These are phyloP conservation scores for Globisporangium echinulatum DNA, from an alignment of 352 stramenopile genomes.

Conservation along the genomic window DNA sequence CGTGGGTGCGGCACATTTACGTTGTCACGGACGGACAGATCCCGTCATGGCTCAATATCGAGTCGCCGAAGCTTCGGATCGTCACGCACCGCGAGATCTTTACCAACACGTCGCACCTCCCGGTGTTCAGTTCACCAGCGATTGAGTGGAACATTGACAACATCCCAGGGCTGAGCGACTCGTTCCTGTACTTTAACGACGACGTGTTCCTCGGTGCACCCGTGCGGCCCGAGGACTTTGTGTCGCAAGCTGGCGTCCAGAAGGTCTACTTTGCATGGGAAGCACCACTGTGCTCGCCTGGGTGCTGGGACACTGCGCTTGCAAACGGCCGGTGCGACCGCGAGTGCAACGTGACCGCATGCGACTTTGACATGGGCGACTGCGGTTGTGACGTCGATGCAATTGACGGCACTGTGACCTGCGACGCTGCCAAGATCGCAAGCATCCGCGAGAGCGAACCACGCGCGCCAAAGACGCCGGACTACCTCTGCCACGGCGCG, in stretches of 20 bases:
- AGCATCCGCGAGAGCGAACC: conserved; percentile 46
- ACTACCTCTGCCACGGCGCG: conserved; percentile 61
- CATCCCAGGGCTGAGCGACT: conserved; percentile 87
- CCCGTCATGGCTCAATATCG: conserved; percentile 90
- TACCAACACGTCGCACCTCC: conserved; percentile 79
- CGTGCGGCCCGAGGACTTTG: conserved; percentile 90
- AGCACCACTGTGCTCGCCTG: conserved; percentile 79
- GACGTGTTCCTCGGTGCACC: conserved; percentile 91
- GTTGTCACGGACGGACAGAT: conserved; percentile 94
- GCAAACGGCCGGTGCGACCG: conserved; percentile 86
- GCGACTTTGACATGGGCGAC: conserved; percentile 92
- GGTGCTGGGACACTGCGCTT: conserved; percentile 72
- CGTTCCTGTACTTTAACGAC: conserved; percentile 97
- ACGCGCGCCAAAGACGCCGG: conserved; percentile 31
- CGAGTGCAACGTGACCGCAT: conserved; percentile 84
- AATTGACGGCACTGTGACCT: conserved; percentile 34
- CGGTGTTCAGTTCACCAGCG: conserved; percentile 91
- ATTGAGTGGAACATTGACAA: conserved; percentile 94
- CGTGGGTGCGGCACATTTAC: conserved; percentile 93
- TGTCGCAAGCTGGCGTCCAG: conserved; percentile 78
- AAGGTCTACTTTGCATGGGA: conserved; percentile 93
- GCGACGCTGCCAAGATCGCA: conserved; percentile 54
- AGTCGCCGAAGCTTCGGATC: conserved; percentile 71
- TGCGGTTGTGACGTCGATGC: conserved; percentile 76
- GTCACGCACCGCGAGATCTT: conserved; percentile 92